Percentiles rank a stretch among this genome's conserved stretches.
Evolutionary conservation across 257 asterid genomes (phyloP).

Genomic region (Rehmannia glutinosa): DNA sequence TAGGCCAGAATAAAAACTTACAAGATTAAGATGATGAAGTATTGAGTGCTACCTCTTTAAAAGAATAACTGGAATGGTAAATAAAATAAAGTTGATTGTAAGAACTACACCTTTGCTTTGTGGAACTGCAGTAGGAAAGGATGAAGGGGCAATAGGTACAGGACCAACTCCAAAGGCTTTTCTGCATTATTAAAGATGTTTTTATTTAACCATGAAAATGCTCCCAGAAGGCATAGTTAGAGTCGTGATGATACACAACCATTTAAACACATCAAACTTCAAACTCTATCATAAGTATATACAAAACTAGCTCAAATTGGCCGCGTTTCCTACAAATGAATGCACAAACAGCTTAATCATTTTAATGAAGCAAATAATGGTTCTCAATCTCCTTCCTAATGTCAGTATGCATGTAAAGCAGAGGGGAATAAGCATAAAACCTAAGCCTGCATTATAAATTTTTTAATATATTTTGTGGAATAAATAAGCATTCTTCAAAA

Average conservation of each 20-base stretch:
- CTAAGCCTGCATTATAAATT: no score
- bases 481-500: neutral
- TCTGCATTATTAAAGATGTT: conserved; percentile 39
- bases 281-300: neutral
- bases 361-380: neutral
- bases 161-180: conserved; percentile 51
- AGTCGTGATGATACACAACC: neutral
- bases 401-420: neutral
- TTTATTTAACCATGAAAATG: conserved; percentile 10
- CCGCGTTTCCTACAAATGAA: neutral
- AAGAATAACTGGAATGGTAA: neutral
- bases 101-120: conserved; percentile 43
- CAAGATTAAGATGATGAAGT: neutral
- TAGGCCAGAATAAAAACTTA: neutral
- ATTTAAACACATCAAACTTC: neutral
- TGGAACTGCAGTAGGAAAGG: conserved; percentile 32
- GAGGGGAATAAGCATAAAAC: neutral
- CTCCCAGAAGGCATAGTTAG: neutral
- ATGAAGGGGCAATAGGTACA: conserved; percentile 35
- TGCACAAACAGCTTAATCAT: neutral
- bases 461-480: neutral
- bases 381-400: conserved; percentile 1
- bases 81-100: neutral
- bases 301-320: neutral
- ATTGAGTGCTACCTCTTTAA: neutral